These are phyloP conservation scores for Cadophora sp. DNA, from an alignment of 2,329 filamentous ascomycete species.

Conservation along the genomic window DNA sequence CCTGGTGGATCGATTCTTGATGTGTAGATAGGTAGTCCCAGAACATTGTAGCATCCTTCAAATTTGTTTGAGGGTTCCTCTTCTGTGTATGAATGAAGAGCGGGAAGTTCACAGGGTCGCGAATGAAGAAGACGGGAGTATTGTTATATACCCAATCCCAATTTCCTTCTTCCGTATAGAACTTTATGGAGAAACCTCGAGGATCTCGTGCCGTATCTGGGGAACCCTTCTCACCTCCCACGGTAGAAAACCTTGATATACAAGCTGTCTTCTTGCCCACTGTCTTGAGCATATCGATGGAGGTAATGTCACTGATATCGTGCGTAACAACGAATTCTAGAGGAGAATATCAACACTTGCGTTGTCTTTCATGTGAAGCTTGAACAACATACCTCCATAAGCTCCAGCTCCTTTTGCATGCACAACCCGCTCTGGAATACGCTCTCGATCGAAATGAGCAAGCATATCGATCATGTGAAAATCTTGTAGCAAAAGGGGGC, in stretches of 20 bases:
- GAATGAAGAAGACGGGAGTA: constrained; percentile 76
- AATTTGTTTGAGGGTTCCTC: constrained; percentile 71
- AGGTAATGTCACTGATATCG: constrained; percentile 58
- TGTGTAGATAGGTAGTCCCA: constrained; percentile 44
- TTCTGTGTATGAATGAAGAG: constrained; percentile 79
- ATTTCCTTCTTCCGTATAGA: constrained; percentile 76
- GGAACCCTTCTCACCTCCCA: constrained; percentile 75
- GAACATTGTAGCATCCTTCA: constrained; percentile 61
- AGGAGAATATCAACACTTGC: background rate
- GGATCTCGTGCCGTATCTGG: constrained; percentile 76
- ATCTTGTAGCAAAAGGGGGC: constrained; percentile 63
- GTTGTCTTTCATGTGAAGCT: constrained; percentile 35
- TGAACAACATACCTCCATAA: constrained; percentile 57
- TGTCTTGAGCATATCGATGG: constrained; percentile 59
- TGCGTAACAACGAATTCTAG: constrained; percentile 43
- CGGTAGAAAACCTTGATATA: constrained; percentile 74
- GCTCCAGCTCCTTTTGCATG: constrained; percentile 67
- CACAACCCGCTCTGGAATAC: constrained; percentile 62
- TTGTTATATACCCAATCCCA: constrained; percentile 77
- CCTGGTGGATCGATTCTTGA: constrained; percentile 60
- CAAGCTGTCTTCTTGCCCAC: constrained; percentile 71
- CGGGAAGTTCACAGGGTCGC: constrained; percentile 76
- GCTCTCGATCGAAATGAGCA: constrained; percentile 65
- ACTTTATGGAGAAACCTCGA: constrained; percentile 75
- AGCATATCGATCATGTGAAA: constrained; percentile 68